Base-by-base conservation (phyloP, 371 early-diverging fungal genomes). In the Synchytrium microbalum region DNA sequence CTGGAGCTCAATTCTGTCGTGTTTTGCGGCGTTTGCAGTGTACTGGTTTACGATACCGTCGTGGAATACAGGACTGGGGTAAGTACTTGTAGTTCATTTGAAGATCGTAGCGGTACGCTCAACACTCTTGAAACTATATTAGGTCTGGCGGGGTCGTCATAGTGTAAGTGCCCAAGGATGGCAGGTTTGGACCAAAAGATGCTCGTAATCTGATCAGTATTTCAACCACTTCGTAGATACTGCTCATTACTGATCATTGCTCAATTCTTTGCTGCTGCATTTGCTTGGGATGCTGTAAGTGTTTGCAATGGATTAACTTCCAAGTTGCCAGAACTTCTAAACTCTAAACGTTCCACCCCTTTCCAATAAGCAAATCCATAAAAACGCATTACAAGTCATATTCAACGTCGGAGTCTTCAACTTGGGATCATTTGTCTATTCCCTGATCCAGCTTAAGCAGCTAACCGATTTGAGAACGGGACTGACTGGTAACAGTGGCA, bases 331-430 rank as follows among this genome's bases (percentile, higher is more conserved):
- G n/a, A n/a, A n/a, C n/a, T n/a, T n/a, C n/a, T n/a, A n/a, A n/a
- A n/a, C n/a, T n/a, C n/a, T n/a, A n/a, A n/a, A n/a, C n/a, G n/a
- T n/a, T n/a, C n/a, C n/a, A n/a, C n/a, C n/a, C n/a, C n/a, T n/a
- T n/a, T n/a, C n/a, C n/a, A n/a, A n/a, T n/a, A n/a, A 38, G 46
- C 46, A 38, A 38, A 38, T 38, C 46, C 46, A 38, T 24, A 51
- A 51, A 33, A 60, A 60, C 58, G 55, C 61, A 16, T 65, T 67
- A 29, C 67, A 60, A 58, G 57, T 66, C 30, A 60, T 67, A 28
- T 5, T 19, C 46, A 64, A 63, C 28, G 54, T 65, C 3, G 24
- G 54, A 3, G 32, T 67, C 16, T 67, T 67, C 31, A 67, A 67
- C 54, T 27, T 67, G 27, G 3, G 38, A n/a, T 55, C 65, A n/a